phyloP scores from a whole-genome alignment of 2,329 filamentous ascomycete species.

The Grosmannia huntii region DNA sequence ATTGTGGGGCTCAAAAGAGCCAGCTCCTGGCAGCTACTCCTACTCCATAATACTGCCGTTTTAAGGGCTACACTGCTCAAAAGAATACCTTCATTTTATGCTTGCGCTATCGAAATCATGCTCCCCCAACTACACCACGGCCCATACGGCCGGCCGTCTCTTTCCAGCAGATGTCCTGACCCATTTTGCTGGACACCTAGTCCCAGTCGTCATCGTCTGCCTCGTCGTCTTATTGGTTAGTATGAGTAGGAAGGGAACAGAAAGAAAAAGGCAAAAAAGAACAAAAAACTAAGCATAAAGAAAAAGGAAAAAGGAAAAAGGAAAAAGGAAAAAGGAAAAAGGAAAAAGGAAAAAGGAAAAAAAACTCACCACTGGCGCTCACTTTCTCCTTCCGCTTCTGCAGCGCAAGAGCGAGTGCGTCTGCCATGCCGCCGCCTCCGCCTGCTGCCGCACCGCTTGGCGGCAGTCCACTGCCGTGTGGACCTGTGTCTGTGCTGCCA shows the following conservation, averaged over 20 bases:
- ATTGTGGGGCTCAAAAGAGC: no score
- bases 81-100: not conserved
- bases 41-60: no score
- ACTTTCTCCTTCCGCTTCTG: slow-evolving; percentile 87
- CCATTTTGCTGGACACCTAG: not conserved
- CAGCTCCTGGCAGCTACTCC: no score
- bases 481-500: slow-evolving; percentile 30
- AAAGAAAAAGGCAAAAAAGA: not conserved
- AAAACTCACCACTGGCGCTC: slow-evolving; percentile 75
- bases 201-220: slow-evolving; percentile 5
- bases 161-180: not conserved
- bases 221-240: not conserved
- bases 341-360: slow-evolving; percentile 7
- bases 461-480: slow-evolving; percentile 37
- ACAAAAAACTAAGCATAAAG: slow-evolving; percentile 5
- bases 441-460: slow-evolving; percentile 34
- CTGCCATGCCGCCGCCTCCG: slow-evolving; percentile 48
- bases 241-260: no score
- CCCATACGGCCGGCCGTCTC: not conserved
- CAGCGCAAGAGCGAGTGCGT: slow-evolving; percentile 72
- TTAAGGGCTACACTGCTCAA: not conserved
- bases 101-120: not conserved
- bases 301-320: slow-evolving; percentile 6
- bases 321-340: slow-evolving; percentile 6
- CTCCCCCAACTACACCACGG: not conserved